Evolutionary conservation across 2,329 filamentous ascomycete genomes (phyloP), one percentile per base, ranked within the genome.

Genomic region (Hypoxylon sp.): DNA sequence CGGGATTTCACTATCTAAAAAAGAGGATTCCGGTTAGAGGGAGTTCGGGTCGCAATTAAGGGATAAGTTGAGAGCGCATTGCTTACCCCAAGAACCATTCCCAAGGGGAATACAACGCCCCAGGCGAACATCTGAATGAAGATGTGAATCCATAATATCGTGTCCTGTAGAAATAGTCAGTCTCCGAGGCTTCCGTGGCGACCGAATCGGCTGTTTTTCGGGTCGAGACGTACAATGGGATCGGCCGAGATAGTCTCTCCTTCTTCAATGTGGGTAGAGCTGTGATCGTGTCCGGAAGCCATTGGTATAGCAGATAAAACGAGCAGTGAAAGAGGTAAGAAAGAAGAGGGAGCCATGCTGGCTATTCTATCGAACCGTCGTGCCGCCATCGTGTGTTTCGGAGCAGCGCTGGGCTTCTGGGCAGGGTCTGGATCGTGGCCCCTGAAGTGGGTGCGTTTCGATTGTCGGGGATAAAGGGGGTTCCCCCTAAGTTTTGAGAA

Each of bases 71-170:
- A 49, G 32, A n/a, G 32, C 15, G 20, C 44, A 50, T 26, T 43
- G 80, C 90, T 72, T 87, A 95, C 92, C 62, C 94, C 94, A 17
- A 97, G 82, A 43, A 98, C 93, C 94, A 99, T 98, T 71, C 95
- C 95, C 15, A 92, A 84, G 10, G 95, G 95, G 74, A 97, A 98
- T 62, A 98, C 87, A 70, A 99, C 84, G 65, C 95, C 95, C 82
- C 96, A 98, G 60, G 93, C 88, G 61, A 95, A 74, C 76, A 89
- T 90, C 84, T 97, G 94, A 47, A 97, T 79, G 63, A 97, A 84
- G 73, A 99, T 98, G 79, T 99, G 95, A 70, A 90, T 84, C 95
- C 95, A 99, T 87, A 99, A 79, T 72, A 89, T 92, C 43, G 89
- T 85, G 77, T 98, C 95, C 86, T 89, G 68, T 22, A 43, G 24